Evolutionary conservation across 1,139 yeast genomes (phyloP).

Genomic region (Debaryomyces coudertii): DNA sequence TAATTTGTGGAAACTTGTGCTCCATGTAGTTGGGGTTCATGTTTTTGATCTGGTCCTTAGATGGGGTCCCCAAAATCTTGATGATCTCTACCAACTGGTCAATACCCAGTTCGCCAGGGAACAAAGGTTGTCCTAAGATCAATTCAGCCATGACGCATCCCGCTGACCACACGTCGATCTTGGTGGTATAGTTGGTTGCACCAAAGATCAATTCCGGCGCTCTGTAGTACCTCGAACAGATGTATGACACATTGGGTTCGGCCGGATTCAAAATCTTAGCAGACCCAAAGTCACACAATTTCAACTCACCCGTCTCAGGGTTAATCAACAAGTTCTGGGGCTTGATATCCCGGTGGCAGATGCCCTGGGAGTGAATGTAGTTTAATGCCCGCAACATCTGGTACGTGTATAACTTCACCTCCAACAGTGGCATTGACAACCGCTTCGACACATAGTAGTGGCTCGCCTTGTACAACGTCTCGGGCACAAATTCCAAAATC

Average conservation of each 20-base stretch:
- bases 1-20: constrained; percentile 94
- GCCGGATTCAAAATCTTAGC: constrained; percentile 87
- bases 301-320: constrained; percentile 79
- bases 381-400: constrained; percentile 91
- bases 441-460: constrained; percentile 79
- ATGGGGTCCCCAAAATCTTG: constrained; percentile 93
- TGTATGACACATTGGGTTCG: constrained; percentile 94
- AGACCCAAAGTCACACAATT: constrained; percentile 98
- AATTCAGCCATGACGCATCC: constrained; percentile 98
- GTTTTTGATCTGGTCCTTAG: constrained; percentile 86
- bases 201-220: constrained; percentile 95
- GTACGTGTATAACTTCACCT: constrained; percentile 86
- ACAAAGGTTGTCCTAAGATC: constrained; percentile 91
- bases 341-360: constrained; percentile 96
- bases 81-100: constrained; percentile 97
- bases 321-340: constrained; percentile 93
- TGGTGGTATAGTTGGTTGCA: constrained; percentile 91
- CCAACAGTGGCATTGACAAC: constrained; percentile 84
- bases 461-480: constrained; percentile 87
- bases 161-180: constrained; percentile 96
- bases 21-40: constrained; percentile 99
- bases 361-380: constrained; percentile 86
- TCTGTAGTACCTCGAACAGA: constrained; percentile 93
- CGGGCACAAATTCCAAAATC: constrained; percentile 91
- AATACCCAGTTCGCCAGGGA: constrained; percentile 97